Conservation (phyloP, 768 basidiomycete genomes). For the Mycena capillaripes region DNA sequence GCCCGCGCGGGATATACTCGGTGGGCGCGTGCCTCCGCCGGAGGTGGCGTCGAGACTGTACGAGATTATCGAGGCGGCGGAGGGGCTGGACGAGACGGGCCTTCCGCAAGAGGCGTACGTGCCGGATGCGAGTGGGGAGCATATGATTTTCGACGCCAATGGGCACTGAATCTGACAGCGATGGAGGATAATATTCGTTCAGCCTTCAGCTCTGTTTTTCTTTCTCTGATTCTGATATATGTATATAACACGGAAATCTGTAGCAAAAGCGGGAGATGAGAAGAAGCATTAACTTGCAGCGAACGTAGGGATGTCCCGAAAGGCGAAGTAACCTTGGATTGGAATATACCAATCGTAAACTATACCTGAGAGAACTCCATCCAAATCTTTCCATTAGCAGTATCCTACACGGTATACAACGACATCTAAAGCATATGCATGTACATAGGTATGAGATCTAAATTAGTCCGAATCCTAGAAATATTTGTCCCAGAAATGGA, state of each 20-base stretch:
- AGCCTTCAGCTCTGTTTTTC: background rate
- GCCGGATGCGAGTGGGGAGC: conserved; percentile 72
- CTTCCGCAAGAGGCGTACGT: conserved; percentile 87
- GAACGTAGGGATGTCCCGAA: too few relatives aligned
- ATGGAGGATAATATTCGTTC: conserved; percentile 1
- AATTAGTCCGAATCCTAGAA: conserved; percentile 50
- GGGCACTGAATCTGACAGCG: conserved; percentile 47
- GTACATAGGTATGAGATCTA: too few relatives aligned
- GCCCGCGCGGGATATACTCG: conserved; percentile 91
- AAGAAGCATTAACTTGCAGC: too few relatives aligned
- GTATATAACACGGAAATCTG: conserved; percentile 29
- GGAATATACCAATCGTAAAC: too few relatives aligned
- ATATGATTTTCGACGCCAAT: conserved; percentile 87
- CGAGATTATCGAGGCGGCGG: conserved; percentile 97
- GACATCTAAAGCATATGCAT: too few relatives aligned
- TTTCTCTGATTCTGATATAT: background rate
- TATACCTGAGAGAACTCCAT: too few relatives aligned
- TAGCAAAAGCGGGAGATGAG: background rate
- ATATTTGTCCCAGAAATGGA: conserved; percentile 88
- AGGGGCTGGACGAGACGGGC: conserved; percentile 89
- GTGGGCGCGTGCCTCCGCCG: conserved; percentile 96
- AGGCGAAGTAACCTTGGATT: too few relatives aligned
- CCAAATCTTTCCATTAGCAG: too few relatives aligned
- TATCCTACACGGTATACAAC: too few relatives aligned
- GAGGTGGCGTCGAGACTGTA: conserved; percentile 94